Conservation (phyloP, 2,329 filamentous ascomycete species). For the Aspergillus vadensis region DNA sequence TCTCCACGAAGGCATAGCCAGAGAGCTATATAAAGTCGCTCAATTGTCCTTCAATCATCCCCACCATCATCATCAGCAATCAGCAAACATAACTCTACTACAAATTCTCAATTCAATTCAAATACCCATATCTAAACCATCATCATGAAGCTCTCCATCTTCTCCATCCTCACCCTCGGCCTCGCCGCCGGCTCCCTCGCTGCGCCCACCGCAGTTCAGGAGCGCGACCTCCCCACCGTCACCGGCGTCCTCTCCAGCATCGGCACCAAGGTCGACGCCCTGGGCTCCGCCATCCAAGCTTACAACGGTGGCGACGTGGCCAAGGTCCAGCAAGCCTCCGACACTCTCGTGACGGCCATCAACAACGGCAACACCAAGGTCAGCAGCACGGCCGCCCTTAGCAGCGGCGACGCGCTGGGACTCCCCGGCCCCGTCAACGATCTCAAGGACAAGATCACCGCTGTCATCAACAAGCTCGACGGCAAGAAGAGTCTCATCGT, state of each 20-base stretch:
- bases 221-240: constrained; percentile 18
- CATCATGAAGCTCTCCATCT: constrained; percentile 15
- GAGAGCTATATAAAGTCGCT: not conserved
- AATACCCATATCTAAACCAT: not conserved
- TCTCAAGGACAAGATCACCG: constrained; percentile 13
- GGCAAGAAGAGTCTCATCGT: constrained; percentile 12
- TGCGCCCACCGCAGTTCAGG: constrained; percentile 10
- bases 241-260: constrained; percentile 16
- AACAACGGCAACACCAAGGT: constrained; percentile 15
- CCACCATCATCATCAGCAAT: not conserved
- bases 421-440: constrained; percentile 17
- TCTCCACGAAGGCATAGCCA: not conserved
- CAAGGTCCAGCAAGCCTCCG: constrained; percentile 12
- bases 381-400: constrained; percentile 6
- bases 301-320: constrained; percentile 14
- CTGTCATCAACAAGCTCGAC: constrained; percentile 8
- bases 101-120: not conserved
- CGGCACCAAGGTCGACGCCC: constrained; percentile 15
- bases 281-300: constrained; percentile 12
- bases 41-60: not conserved
- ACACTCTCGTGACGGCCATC: constrained; percentile 17
- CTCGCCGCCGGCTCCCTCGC: constrained; percentile 15
- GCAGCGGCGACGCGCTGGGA: constrained; percentile 15
- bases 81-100: not conserved
- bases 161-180: constrained; percentile 8